These are phyloP conservation scores for Sarcodon sp. DNA, from an alignment of 768 basidiomycete species.

Conservation along the genomic window DNA sequence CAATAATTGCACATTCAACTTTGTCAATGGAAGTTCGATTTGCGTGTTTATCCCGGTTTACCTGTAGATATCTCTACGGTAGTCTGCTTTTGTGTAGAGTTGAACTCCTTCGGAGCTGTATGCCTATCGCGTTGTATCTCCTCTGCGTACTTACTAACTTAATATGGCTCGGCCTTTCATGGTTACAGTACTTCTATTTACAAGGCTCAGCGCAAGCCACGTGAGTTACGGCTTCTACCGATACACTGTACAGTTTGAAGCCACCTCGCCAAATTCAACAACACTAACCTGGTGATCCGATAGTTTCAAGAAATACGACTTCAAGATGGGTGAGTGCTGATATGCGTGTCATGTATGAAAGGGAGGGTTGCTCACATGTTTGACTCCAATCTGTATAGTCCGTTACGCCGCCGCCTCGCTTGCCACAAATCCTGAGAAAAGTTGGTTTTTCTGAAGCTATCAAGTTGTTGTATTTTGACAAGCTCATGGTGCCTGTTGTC, in stretches of 20 bases:
- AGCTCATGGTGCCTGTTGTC: constrained; percentile 4
- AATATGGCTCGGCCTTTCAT: too few species aligned
- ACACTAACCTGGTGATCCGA: background rate
- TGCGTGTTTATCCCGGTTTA: too few species aligned
- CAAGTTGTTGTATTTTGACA: constrained; percentile 7
- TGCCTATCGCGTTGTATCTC: too few species aligned
- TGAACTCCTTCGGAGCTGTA: too few species aligned
- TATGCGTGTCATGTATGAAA: too few species aligned
- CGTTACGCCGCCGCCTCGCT: constrained; percentile 87
- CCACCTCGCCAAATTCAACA: background rate
- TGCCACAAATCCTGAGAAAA: constrained; percentile 92
- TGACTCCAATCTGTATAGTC: constrained; percentile 34
- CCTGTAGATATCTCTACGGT: too few species aligned
- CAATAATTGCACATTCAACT: too few species aligned
- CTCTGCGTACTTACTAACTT: too few species aligned
- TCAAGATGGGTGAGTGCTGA: constrained; percentile 23
- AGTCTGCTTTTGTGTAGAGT: too few species aligned
- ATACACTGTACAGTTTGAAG: background rate
- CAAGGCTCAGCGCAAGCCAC: too few species aligned
- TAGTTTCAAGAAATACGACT: constrained; percentile 7
- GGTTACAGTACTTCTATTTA: too few species aligned
- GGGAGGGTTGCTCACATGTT: constrained; percentile 6
- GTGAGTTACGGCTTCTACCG: background rate
- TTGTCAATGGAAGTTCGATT: too few species aligned
- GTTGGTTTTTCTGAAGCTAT: constrained; percentile 29